Conservation (phyloP, 2,329 filamentous ascomycete genomes). For the Berkeleyomyces rouxiae region DNA sequence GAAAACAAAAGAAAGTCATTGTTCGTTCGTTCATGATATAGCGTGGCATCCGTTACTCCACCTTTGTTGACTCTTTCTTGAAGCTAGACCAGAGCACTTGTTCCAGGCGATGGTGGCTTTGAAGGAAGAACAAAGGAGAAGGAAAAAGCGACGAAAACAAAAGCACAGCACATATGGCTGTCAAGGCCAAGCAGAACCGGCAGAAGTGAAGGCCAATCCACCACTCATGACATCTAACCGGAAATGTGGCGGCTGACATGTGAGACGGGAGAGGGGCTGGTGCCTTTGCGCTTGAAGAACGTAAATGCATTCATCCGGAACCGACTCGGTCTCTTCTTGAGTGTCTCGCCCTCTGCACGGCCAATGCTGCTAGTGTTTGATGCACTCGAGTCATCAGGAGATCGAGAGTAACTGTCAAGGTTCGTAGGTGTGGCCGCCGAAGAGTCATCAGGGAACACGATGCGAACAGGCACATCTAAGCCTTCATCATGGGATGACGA, state of each 20-base stretch:
- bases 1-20: not conserved
- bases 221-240: slow-evolving; percentile 4
- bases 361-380: slow-evolving; percentile 28
- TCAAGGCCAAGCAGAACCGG: not conserved
- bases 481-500: slow-evolving; percentile 38
- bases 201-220: not conserved
- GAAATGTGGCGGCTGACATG: not conserved
- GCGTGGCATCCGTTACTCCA: no score
- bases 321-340: slow-evolving; percentile 46
- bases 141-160: no score
- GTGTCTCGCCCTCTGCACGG: slow-evolving; percentile 30
- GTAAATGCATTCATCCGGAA: slow-evolving; percentile 46
- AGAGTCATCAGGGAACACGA: slow-evolving; percentile 10
- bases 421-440: slow-evolving; percentile 3
- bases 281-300: slow-evolving; percentile 38
- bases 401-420: slow-evolving; percentile 7
- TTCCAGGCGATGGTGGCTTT: no score
- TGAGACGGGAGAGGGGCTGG: slow-evolving; percentile 9
- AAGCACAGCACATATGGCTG: no score
- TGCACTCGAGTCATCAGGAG: slow-evolving; percentile 13
- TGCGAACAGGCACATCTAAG: slow-evolving; percentile 12
- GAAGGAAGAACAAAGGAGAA: no score
- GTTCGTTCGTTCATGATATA: not conserved
- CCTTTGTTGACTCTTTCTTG: no score
- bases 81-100: no score